Percentiles rank a stretch among this genome's conserved stretches.
Evolutionary conservation across 2,329 filamentous ascomycete species (phyloP).

Genomic region (Zymoseptoria brevis): DNA sequence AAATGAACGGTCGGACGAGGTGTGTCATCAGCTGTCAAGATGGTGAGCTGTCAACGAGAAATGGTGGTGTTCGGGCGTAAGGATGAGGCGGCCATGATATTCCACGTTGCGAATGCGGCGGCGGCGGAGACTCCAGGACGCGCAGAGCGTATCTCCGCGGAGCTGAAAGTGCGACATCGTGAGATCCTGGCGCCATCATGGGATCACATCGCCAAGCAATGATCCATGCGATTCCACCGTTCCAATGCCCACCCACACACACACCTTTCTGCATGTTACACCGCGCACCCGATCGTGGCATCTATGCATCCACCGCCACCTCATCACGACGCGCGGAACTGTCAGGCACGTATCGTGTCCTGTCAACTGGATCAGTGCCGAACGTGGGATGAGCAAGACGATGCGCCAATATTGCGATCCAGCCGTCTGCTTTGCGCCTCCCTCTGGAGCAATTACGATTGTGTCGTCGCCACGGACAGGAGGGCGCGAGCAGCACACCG

Average conservation of each 20-base stretch:
- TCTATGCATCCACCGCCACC: neutral
- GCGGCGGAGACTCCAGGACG: constrained; percentile 2
- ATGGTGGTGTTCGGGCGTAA: constrained; percentile 5
- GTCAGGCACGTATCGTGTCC: constrained; percentile 18
- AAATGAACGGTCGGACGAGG: neutral
- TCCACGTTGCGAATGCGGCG: neutral
- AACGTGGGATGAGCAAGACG: neutral
- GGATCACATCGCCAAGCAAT: constrained; percentile 7
- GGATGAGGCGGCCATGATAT: neutral
- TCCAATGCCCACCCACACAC: constrained; percentile 3
- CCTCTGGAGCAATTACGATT: neutral
- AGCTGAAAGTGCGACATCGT: constrained; percentile 11
- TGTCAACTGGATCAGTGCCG: constrained; percentile 19
- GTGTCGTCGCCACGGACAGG: neutral
- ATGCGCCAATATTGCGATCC: neutral
- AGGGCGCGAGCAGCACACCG: neutral
- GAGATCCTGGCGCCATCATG: constrained; percentile 15
- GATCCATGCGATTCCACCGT: constrained; percentile 5
- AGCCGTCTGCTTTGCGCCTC: neutral
- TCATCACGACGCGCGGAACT: constrained; percentile 6
- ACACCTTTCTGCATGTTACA: neutral
- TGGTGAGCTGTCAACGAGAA: neutral
- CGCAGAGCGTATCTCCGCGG: constrained; percentile 4
- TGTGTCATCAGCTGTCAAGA: neutral
- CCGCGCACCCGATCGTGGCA: neutral